These are phyloP conservation scores for Alloascoidea africana DNA, from an alignment of 805 yeast genomes.

Conservation along the genomic window DNA sequence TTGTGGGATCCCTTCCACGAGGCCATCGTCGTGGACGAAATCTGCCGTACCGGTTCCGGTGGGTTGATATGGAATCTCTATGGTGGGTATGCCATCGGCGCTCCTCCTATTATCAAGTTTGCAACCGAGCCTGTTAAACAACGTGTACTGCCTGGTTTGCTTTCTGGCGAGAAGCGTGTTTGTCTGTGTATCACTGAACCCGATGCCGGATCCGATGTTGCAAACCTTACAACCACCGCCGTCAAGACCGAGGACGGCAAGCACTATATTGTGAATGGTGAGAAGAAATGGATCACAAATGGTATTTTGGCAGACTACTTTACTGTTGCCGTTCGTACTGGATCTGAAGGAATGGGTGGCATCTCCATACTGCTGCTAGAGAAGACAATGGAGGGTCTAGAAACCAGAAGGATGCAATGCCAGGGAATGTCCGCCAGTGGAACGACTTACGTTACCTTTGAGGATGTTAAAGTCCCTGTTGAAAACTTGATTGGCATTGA, in stretches of 20 bases:
- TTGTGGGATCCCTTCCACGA: slow-evolving; percentile 4
- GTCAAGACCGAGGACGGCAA: slow-evolving; percentile 5
- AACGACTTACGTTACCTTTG: slow-evolving; percentile 3
- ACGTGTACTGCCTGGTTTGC: slow-evolving; percentile 3
- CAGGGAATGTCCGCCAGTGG: not conserved
- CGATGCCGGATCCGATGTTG: slow-evolving; percentile 6
- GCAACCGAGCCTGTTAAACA: slow-evolving; percentile 5
- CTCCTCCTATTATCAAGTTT: slow-evolving; percentile 5
- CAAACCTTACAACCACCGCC: slow-evolving; percentile 3
- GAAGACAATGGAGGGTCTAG: slow-evolving; percentile 2
- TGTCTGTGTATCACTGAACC: slow-evolving; percentile 7
- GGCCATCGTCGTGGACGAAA: slow-evolving; percentile 3
- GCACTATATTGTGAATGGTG: slow-evolving; percentile 5
- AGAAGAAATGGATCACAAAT: slow-evolving; percentile 6
- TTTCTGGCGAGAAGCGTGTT: slow-evolving; percentile 3
- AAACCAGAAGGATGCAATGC: not conserved
- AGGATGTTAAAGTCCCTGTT: slow-evolving; percentile 3
- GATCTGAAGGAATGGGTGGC: slow-evolving; percentile 4
- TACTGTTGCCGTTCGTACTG: slow-evolving; percentile 5
- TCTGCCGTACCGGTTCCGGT: slow-evolving; percentile 4
- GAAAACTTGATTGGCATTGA: slow-evolving; percentile 2
- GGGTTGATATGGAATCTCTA: slow-evolving; percentile 3
- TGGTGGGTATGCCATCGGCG: slow-evolving; percentile 4
- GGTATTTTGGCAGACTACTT: slow-evolving; percentile 5
- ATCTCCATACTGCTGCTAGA: slow-evolving; percentile 4